phyloP scores from a whole-genome alignment of 2,329 filamentous ascomycete species.

The Talaromyces rugulosus region DNA sequence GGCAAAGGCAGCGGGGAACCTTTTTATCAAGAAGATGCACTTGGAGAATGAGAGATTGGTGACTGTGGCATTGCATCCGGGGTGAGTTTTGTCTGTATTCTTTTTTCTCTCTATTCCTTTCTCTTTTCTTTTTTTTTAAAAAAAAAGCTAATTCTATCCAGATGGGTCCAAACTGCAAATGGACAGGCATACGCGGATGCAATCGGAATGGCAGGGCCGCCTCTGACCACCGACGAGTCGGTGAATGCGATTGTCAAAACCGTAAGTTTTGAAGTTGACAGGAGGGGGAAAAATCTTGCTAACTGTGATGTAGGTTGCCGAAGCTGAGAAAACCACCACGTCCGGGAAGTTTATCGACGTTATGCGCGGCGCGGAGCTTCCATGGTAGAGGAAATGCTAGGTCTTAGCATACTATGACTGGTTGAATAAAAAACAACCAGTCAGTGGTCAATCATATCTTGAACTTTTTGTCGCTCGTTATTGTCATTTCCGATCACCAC shows the following conservation, averaged over 20 bases:
- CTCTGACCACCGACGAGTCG: slow-evolving; percentile 4
- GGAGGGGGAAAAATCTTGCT: background rate
- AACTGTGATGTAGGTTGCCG: slow-evolving; percentile 1
- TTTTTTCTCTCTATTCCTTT: too few species aligned
- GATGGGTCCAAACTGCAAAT: slow-evolving; percentile 12
- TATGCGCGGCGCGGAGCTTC: slow-evolving; percentile 4
- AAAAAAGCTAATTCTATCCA: background rate
- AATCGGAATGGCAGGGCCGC: slow-evolving; percentile 5
- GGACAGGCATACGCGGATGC: slow-evolving; percentile 12
- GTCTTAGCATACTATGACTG: too few species aligned
- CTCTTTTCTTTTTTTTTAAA: background rate
- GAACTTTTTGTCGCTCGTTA: background rate
- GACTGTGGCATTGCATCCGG: slow-evolving; percentile 7
- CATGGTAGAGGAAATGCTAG: background rate
- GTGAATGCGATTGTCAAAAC: slow-evolving; percentile 1
- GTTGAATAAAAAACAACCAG: too few species aligned
- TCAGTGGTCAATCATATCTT: background rate
- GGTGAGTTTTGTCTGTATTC: background rate
- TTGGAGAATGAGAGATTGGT: slow-evolving; percentile 6
- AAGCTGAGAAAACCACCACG: slow-evolving; percentile 2
- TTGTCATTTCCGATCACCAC: background rate
- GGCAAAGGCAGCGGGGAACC: slow-evolving; percentile 7
- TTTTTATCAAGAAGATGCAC: slow-evolving; percentile 11
- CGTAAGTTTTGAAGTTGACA: background rate
- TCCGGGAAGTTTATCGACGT: slow-evolving; percentile 11